Evolutionary conservation across 805 yeast species (phyloP).

Genomic region (Hanseniaspora meyeri): DNA sequence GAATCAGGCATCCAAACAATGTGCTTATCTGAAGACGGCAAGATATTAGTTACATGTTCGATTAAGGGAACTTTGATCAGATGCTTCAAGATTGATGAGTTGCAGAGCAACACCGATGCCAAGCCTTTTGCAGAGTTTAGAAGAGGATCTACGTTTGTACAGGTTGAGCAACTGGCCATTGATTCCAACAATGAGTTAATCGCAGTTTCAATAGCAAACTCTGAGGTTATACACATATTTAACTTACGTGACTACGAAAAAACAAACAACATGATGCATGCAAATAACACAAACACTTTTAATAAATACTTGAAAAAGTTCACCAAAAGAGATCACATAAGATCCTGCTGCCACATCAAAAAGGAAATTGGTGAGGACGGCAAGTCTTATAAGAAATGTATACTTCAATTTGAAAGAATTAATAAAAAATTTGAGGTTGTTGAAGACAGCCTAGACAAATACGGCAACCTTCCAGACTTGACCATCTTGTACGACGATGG

Average conservation of each 20-base stretch:
- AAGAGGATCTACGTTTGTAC: slow-evolving; percentile 65
- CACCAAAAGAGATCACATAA: slow-evolving; percentile 9
- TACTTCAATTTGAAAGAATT: slow-evolving; percentile 7
- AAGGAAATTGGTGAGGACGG: not conserved
- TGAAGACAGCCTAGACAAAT: not conserved
- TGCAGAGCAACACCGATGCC: slow-evolving; percentile 18
- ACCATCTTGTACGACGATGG: not conserved
- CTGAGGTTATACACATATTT: slow-evolving; percentile 84
- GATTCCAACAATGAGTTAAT: slow-evolving; percentile 48
- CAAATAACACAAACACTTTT: not conserved
- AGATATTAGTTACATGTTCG: slow-evolving; percentile 52
- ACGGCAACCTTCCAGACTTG: not conserved
- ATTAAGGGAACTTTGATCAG: slow-evolving; percentile 60
- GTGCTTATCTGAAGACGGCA: slow-evolving; percentile 47
- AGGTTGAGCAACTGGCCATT: slow-evolving; percentile 55
- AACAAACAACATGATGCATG: not conserved
- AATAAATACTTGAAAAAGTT: slow-evolving; percentile 11
- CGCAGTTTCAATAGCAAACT: slow-evolving; percentile 63
- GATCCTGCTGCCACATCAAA: slow-evolving; percentile 7
- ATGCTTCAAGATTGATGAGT: slow-evolving; percentile 45
- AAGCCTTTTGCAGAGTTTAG: slow-evolving; percentile 41
- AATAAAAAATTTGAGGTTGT: slow-evolving; percentile 6
- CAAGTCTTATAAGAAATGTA: not conserved
- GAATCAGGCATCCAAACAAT: slow-evolving; percentile 24
- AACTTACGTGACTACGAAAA: slow-evolving; percentile 38